Base-by-base conservation (phyloP, 2,329 filamentous ascomycete species). In the Alternaria sp. region DNA sequence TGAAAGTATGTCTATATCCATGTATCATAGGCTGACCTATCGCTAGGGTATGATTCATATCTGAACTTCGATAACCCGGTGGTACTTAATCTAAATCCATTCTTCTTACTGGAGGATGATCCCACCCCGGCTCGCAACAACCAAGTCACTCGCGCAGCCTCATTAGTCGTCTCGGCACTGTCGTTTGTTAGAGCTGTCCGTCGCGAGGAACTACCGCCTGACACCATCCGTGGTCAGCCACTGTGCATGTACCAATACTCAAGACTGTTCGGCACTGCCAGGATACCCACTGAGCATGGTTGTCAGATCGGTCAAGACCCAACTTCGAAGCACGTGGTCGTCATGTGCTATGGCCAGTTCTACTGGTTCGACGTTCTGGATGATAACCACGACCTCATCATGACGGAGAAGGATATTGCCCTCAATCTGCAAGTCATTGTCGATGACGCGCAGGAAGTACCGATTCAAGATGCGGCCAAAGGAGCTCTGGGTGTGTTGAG, bases 301-400 rank as follows among this genome's bases (percentile, higher is more conserved):
- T 99, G 96, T 78, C 91, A 97, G 71, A 98, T 99, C 74, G 93
- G 94, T 67, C 94, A 98, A 77, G 94, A 98, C 74, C 92, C 93
- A 1, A 88, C 90, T n/a, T 93, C 95, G 4, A 97, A 93, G 81
- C 96, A 99, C 79, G 85, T 99, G 40, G 91, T 97, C 10, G 93
- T 98, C 46, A 86, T 98, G 81, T 97, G 93, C 76, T 92, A 95
- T 68, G 96, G 96, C 2, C 96, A 99, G 71, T 94, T 98, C 75
- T 99, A 99, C 81, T 98, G 95, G 95, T 99, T 99, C 73, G 96
- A 99, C 79, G 94, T 97, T 2, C 84, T 99, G 17, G 96, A 99
- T 72, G 91, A 95, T 70, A 97, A 97, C 80, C 92, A 92, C 7
- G 96, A 99, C 79, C 83, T 97, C 59, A 97, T 99, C 81, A 98